A percentile compares a stretch with the other conserved stretches of the same genome.
phyloP scores from a whole-genome alignment of 2,329 filamentous ascomycete genomes.

The Alternaria alternata region DNA sequence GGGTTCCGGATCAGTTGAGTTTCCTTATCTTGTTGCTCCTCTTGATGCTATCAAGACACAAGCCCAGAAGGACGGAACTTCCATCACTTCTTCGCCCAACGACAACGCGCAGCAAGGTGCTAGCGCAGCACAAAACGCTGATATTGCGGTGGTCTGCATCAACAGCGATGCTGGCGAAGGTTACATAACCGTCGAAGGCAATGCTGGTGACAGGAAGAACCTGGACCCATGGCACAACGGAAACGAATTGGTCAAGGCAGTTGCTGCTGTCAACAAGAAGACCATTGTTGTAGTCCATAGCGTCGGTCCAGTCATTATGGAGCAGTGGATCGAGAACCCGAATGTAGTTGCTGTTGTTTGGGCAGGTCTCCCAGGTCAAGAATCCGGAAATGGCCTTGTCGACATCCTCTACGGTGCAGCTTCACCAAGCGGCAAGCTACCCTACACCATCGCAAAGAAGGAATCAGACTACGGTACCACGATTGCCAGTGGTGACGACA shows the following conservation, averaged over 20 bases:
- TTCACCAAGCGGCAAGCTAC: conserved; percentile 63
- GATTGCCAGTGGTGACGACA: conserved; percentile 27
- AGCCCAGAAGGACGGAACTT: conserved; percentile 49
- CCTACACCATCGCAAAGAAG: conserved; percentile 57
- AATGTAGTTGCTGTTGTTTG: conserved; percentile 52
- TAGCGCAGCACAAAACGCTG: conserved; percentile 47
- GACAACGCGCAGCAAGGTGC: conserved; percentile 50
- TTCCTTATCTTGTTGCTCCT: conserved; percentile 56
- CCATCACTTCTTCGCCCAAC: conserved; percentile 50
- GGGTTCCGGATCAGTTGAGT: conserved; percentile 65
- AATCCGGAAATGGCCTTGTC: conserved; percentile 57
- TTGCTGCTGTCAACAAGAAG: conserved; percentile 48
- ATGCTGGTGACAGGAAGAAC: conserved; percentile 58
- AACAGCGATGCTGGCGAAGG: conserved; percentile 60
- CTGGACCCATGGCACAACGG: conserved; percentile 58
- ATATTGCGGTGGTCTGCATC: conserved; percentile 58
- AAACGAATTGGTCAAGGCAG: conserved; percentile 52
- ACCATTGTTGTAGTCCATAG: conserved; percentile 52
- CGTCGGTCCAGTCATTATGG: conserved; percentile 49
- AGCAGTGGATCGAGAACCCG: conserved; percentile 46
- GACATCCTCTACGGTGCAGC: conserved; percentile 57
- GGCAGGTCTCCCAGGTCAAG: conserved; percentile 49
- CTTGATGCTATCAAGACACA: conserved; percentile 53
- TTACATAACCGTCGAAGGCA: conserved; percentile 57
- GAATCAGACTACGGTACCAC: conserved; percentile 43